Conservation (phyloP, 1,284 basidiomycete species). For the Ganoderma sp. region DNA sequence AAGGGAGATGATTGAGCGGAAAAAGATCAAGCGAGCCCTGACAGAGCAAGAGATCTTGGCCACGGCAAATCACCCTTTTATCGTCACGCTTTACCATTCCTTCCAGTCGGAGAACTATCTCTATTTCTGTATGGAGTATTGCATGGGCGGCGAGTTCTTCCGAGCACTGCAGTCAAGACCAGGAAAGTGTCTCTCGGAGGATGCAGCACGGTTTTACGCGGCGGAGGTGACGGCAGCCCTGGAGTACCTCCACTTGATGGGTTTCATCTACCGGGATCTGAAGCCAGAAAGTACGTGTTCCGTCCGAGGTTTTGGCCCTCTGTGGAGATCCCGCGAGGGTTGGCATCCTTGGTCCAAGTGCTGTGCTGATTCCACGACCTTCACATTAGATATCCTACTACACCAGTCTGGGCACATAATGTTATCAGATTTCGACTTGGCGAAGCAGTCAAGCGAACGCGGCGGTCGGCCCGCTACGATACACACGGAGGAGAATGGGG, state of each 20-base stretch:
- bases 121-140: constrained; percentile 99
- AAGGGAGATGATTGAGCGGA: constrained; percentile 98
- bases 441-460: constrained; percentile 90
- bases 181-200: constrained; percentile 94
- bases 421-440: constrained; percentile 99
- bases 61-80: constrained; percentile 96
- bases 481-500: constrained; percentile 89
- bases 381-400: constrained; percentile 85
- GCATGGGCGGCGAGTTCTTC: constrained; percentile 99
- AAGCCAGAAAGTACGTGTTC: constrained; percentile 94
- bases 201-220: constrained; percentile 96
- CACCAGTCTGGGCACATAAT: constrained; percentile 99
- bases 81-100: constrained; percentile 96
- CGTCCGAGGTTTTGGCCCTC: constrained; percentile 7
- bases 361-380: constrained; percentile 20
- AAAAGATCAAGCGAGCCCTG: constrained; percentile 96
- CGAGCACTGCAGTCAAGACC: constrained; percentile 94
- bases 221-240: constrained; percentile 98
- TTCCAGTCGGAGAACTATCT: constrained; percentile 98
- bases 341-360: constrained; percentile 12
- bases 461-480: constrained; percentile 91
- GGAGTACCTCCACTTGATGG: constrained; percentile 98
- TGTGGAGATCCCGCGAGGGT: constrained; percentile 24
- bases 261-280: constrained; percentile 98
- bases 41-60: constrained; percentile 98